A percentile compares a stretch with the other conserved stretches of the same genome.
phyloP scores from a whole-genome alignment of 2,329 filamentous ascomycete species.

The Chrysosphaeria jannelii region DNA sequence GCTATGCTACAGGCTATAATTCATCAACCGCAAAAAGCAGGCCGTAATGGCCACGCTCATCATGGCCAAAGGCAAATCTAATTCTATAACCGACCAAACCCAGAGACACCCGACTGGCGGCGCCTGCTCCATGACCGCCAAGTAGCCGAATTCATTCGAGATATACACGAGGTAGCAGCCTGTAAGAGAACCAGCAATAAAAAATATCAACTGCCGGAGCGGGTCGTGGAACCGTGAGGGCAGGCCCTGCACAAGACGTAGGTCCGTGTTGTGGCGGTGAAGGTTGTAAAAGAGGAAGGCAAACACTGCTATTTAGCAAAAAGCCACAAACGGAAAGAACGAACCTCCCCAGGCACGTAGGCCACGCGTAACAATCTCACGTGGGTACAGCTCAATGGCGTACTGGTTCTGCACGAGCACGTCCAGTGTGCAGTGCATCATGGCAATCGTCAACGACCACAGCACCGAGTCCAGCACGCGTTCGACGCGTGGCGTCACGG shows the following conservation, averaged over 20 bases:
- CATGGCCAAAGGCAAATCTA: conserved; percentile 37
- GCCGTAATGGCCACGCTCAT: conserved; percentile 17
- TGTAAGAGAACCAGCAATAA: conserved; percentile 22
- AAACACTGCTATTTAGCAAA: conserved; percentile 27
- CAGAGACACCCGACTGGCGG: conserved; percentile 74
- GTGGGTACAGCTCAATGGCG: conserved; percentile 32
- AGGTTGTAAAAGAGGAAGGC: conserved; percentile 22
- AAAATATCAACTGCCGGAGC: conserved; percentile 31
- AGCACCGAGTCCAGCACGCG: conserved; percentile 23
- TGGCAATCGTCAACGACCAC: conserved; percentile 31
- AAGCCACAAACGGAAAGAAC: too few species aligned
- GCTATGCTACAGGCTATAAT: too few species aligned
- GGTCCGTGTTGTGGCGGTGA: conserved; percentile 20
- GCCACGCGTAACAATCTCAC: conserved; percentile 19
- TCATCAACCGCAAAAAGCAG: conserved; percentile 17
- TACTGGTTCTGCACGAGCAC: conserved; percentile 57
- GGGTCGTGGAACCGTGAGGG: conserved; percentile 14
- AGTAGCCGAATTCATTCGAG: conserved; percentile 52
- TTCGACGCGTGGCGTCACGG: conserved; percentile 16
- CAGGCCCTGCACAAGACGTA: conserved; percentile 18
- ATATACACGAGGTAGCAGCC: conserved; percentile 62
- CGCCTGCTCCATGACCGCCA: conserved; percentile 71
- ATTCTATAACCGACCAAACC: conserved; percentile 79
- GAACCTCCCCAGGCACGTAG: conserved; percentile 19
- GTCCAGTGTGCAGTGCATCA: conserved; percentile 51